Conservation (phyloP, 1,284 basidiomycete genomes). For the Malassezia globosa region DNA sequence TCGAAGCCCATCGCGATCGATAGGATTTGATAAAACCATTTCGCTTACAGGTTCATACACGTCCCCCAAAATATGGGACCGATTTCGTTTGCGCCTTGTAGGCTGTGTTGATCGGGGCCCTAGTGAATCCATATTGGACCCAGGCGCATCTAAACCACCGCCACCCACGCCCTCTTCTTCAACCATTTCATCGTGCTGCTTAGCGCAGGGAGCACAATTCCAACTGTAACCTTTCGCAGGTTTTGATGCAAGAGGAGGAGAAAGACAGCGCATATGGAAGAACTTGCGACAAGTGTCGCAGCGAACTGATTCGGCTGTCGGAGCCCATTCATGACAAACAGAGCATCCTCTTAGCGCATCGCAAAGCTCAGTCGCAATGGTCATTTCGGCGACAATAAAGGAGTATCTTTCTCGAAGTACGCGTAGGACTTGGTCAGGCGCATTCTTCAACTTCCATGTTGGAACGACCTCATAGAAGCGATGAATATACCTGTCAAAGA, state of each 20-base stretch:
- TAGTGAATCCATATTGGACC: not conserved
- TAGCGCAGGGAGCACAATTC: slow-evolving; percentile 87
- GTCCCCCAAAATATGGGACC: slow-evolving; percentile 13
- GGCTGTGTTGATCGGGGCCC: not conserved
- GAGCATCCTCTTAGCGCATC: slow-evolving; percentile 74
- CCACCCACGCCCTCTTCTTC: slow-evolving; percentile 19
- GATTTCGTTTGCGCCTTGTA: slow-evolving; percentile 18
- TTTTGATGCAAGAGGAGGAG: slow-evolving; percentile 83
- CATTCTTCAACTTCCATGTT: slow-evolving; percentile 71
- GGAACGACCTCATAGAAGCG: slow-evolving; percentile 93
- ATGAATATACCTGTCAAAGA: slow-evolving; percentile 95
- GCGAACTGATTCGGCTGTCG: slow-evolving; percentile 74
- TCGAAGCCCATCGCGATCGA: slow-evolving; percentile 53
- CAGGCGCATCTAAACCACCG: slow-evolving; percentile 11
- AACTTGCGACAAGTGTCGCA: slow-evolving; percentile 86
- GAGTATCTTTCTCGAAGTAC: slow-evolving; percentile 69
- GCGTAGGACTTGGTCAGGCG: slow-evolving; percentile 44
- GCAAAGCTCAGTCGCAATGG: slow-evolving; percentile 78
- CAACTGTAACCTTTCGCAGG: slow-evolving; percentile 94
- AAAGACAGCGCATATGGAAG: slow-evolving; percentile 90
- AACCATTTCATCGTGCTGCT: slow-evolving; percentile 54
- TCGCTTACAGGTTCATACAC: slow-evolving; percentile 21
- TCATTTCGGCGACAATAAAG: slow-evolving; percentile 85
- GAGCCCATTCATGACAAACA: slow-evolving; percentile 75
- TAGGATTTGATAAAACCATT: slow-evolving; percentile 12